phyloP scores from a whole-genome alignment of 495 filamentous ascomycete genomes.

The Oleoguttula mirabilis region DNA sequence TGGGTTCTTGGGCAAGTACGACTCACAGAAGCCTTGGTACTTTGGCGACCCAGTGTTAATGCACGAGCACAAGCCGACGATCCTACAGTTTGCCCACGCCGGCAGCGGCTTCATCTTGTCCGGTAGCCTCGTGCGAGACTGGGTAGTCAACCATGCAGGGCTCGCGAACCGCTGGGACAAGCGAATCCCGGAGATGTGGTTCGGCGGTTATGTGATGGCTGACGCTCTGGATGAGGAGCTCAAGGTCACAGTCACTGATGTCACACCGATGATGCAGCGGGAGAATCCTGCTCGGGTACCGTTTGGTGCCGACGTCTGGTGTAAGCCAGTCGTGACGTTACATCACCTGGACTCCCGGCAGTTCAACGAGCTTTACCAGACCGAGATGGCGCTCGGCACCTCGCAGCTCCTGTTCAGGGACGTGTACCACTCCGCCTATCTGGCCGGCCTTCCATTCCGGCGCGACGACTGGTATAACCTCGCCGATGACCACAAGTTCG shows the following conservation, averaged over 20 bases:
- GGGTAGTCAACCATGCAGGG: background rate
- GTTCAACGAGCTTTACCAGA: slow-evolving; percentile 10
- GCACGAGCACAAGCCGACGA: background rate
- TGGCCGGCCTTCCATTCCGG: slow-evolving; percentile 1
- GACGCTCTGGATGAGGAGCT: slow-evolving; percentile 13
- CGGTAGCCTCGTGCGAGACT: slow-evolving; percentile 34
- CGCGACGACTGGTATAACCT: slow-evolving; percentile 9
- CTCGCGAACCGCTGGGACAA: slow-evolving; percentile 2
- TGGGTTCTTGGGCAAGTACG: slow-evolving; percentile 39
- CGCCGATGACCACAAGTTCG: slow-evolving; percentile 2
- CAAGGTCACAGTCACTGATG: slow-evolving; percentile 4
- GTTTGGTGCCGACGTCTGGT: slow-evolving; percentile 17
- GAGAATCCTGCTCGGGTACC: slow-evolving; percentile 9
- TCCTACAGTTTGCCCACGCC: slow-evolving; percentile 40
- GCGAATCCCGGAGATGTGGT: slow-evolving; percentile 4
- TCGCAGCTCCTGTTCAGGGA: too few relatives aligned
- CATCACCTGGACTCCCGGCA: slow-evolving; percentile 7
- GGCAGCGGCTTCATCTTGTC: slow-evolving; percentile 44
- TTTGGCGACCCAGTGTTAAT: slow-evolving; percentile 36
- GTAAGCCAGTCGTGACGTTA: slow-evolving; percentile 18
- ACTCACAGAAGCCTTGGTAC: slow-evolving; percentile 37
- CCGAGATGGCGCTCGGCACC: too few relatives aligned
- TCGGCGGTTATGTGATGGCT: slow-evolving; percentile 18
- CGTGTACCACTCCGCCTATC: background rate
- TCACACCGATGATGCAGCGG: slow-evolving; percentile 15